Evolutionary conservation across 2,329 filamentous ascomycete genomes (phyloP).

Genomic region (Geosmithia putterillii): DNA sequence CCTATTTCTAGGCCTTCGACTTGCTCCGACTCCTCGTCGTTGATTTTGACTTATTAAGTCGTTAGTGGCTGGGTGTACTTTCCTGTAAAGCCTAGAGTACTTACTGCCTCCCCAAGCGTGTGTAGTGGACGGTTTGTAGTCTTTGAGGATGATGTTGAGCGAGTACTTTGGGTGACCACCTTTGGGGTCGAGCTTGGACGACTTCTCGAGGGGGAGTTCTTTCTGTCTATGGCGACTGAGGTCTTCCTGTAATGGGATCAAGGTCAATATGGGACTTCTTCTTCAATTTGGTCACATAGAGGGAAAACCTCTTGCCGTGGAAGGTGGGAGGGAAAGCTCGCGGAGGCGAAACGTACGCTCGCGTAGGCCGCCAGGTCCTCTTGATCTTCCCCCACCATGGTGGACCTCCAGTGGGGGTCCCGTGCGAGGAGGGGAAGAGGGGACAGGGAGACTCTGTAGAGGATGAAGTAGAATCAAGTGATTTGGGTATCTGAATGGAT

Average conservation of each 20-base stretch:
- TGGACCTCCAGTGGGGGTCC: too few relatives aligned
- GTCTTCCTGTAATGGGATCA: neutral
- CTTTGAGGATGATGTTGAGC: neutral
- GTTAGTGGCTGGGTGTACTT: neutral
- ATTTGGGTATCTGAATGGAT: too few relatives aligned
- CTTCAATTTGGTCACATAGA: too few relatives aligned
- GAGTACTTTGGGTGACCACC: neutral
- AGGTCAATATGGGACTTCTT: neutral
- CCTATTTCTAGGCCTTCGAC: neutral
- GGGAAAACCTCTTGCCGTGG: too few relatives aligned
- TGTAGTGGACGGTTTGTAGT: neutral
- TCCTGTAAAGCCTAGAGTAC: neutral
- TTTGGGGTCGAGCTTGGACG: neutral
- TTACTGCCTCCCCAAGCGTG: slow-evolving; percentile 1
- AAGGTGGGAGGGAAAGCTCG: too few relatives aligned
- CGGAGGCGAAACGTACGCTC: too few relatives aligned
- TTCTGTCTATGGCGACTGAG: slow-evolving; percentile 1
- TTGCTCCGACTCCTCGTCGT: slow-evolving; percentile 1
- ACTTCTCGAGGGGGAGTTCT: neutral
- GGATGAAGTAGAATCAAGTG: too few relatives aligned
- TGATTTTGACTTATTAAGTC: neutral
- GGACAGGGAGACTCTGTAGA: too few relatives aligned
- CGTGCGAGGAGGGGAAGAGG: too few relatives aligned
- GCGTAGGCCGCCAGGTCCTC: too few relatives aligned
- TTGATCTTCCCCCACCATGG: too few relatives aligned